These are phyloP conservation scores for Clavariopsis aquatica DNA, from an alignment of 495 filamentous ascomycete species.

Conservation along the genomic window DNA sequence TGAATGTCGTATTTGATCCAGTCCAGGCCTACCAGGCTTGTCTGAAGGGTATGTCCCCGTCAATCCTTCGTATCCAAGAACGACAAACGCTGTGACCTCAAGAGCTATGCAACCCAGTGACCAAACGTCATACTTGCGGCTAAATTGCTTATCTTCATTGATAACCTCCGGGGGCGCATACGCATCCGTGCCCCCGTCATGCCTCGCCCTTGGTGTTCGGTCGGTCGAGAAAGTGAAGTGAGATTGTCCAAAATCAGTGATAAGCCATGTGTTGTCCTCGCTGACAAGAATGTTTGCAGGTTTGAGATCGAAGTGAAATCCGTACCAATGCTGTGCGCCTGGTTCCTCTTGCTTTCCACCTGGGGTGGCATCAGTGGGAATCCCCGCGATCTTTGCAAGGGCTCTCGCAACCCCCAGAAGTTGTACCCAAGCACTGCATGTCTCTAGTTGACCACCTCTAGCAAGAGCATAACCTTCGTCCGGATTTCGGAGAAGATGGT, in stretches of 20 bases:
- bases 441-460: slow-evolving; percentile 11
- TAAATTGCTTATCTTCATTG: neutral
- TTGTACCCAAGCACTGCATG: slow-evolving; percentile 12
- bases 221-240: slow-evolving; percentile 6
- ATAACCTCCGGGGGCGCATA: slow-evolving; percentile 35
- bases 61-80: slow-evolving; percentile 20
- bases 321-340: neutral
- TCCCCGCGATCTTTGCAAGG: slow-evolving; percentile 15
- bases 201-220: slow-evolving; percentile 15
- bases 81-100: slow-evolving; percentile 22
- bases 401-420: slow-evolving; percentile 25
- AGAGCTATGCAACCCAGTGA: slow-evolving; percentile 32
- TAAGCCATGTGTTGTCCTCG: slow-evolving; percentile 14
- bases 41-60: too few species aligned
- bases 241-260: slow-evolving; percentile 32
- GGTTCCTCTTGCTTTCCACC: neutral
- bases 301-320: slow-evolving; percentile 32
- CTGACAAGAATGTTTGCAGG: slow-evolving; percentile 31
- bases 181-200: slow-evolving; percentile 21
- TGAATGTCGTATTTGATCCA: slow-evolving; percentile 16
- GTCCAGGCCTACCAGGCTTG: neutral
- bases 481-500: slow-evolving; percentile 23
- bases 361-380: neutral
- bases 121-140: slow-evolving; percentile 30
- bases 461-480: neutral